A percentile compares a stretch with the other conserved stretches of the same genome.
Evolutionary conservation across 1,284 basidiomycete genomes (phyloP).

Genomic region (Golubevia sp.): DNA sequence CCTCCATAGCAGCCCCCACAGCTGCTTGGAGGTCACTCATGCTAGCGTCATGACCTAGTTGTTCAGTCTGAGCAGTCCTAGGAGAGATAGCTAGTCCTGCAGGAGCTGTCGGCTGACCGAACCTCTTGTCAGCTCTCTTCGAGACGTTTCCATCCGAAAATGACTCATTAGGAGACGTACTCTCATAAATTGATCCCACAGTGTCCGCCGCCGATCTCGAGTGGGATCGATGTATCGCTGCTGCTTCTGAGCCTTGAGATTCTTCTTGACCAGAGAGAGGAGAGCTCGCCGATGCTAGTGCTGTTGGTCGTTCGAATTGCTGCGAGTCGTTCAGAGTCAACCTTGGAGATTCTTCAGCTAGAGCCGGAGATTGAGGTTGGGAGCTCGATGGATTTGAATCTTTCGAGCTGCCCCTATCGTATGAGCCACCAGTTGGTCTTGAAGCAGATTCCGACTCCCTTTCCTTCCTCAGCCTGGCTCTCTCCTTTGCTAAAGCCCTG

Average conservation of each 20-base stretch:
- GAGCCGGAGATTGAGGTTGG: background rate
- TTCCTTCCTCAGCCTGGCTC: constrained; percentile 8
- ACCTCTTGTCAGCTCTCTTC: background rate
- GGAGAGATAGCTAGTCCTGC: background rate
- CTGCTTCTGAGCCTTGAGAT: background rate
- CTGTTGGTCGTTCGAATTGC: too few relatives aligned
- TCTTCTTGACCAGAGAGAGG: background rate
- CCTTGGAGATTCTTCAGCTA: too few relatives aligned
- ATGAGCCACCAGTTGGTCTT: background rate
- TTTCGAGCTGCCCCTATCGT: too few relatives aligned
- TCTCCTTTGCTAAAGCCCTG: constrained; percentile 21
- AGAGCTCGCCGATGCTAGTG: too few relatives aligned
- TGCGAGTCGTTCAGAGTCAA: too few relatives aligned
- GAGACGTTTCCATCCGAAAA: too few relatives aligned
- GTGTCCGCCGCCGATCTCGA: background rate
- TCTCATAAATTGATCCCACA: background rate
- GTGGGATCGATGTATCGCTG: background rate
- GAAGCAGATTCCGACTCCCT: background rate
- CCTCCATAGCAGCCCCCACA: constrained; percentile 37
- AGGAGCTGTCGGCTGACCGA: background rate
- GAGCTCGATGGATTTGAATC: background rate
- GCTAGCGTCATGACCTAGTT: background rate
- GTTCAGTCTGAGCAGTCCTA: background rate
- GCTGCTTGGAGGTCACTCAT: constrained; percentile 42
- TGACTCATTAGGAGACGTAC: background rate